Evolutionary conservation across 495 filamentous ascomycete species (phyloP), one percentile per base, ranked within the genome.

Genomic region (Neurospora sp.): DNA sequence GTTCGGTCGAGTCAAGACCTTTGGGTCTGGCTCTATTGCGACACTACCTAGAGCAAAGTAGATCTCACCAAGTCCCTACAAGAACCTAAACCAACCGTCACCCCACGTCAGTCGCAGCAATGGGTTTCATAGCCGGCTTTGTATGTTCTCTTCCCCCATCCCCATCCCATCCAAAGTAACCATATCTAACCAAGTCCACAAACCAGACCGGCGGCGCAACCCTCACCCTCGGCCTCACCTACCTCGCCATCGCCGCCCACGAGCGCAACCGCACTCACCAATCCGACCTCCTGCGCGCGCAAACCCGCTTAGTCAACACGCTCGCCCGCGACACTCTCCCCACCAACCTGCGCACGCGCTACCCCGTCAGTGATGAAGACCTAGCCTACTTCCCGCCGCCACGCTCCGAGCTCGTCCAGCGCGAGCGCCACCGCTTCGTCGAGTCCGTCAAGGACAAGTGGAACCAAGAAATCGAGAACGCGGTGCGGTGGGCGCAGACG

Each of bases 181-280:
- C 42, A 41, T 44, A 20, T 49, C 38, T 71, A 40, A 75, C 76
- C 73, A 46, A 82, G 77, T 39, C 69, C 76, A 49, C 71, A 76
- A 18, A 74, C 14, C 73, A 93, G 91, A 87, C 94, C 79, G 91
- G 93, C 78, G 95, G 96, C 76, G 88, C 96, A 46, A 93, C 95
- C 75, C 86, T 99, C 46, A 97, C 95, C 69, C 89, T 93, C 66
- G 90, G 91, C 35, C 77, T 92, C 72, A 88, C 96, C 78, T 97
- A 96, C 85, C 88, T 98, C 70, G 89, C 91, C 71, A 81, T 97
- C 37, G 84, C 89, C 79, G 83, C 92, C 8, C 94, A 98, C 84
- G 87, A 90, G 44, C 87, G 85, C 71, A 92, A 88, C 78, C 92
- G 94, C 69, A 80, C 88, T 71, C 82, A 87, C 27, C 93, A 97